Evolutionary conservation across 129 eudicot genomes (phyloP).

Genomic region (Erigeron canadensis): DNA sequence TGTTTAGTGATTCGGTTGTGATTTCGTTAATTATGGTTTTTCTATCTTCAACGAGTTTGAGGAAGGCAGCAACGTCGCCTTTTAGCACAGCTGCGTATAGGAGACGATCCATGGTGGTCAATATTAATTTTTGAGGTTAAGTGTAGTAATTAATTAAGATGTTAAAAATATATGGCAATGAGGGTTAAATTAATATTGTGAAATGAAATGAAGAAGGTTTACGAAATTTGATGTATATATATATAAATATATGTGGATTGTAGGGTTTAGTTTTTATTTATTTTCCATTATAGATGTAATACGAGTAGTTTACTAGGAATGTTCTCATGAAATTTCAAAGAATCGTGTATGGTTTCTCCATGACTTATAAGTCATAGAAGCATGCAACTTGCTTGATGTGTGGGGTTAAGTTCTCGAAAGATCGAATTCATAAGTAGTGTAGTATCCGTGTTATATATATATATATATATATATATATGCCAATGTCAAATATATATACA

Average conservation of each 20-base stretch:
- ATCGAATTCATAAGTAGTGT: too few relatives aligned
- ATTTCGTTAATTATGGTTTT: slow-evolving; percentile 29
- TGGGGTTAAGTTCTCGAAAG: too few relatives aligned
- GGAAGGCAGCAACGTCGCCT: slow-evolving; percentile 39
- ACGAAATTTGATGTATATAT: slow-evolving; percentile 1
- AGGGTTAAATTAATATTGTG: not conserved
- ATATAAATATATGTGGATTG: not conserved
- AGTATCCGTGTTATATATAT: too few relatives aligned
- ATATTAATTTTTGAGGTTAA: not conserved
- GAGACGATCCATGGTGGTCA: slow-evolving; percentile 40
- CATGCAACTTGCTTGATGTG: too few relatives aligned
- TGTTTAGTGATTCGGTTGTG: slow-evolving; percentile 31
- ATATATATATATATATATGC: too few relatives aligned
- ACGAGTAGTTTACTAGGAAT: slow-evolving; percentile 27
- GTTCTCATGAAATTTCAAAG: not conserved
- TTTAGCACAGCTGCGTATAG: slow-evolving; percentile 34
- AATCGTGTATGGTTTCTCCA: not conserved
- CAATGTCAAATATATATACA: too few relatives aligned
- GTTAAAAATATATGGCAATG: not conserved
- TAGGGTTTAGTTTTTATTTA: slow-evolving; percentile 6
- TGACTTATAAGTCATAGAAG: too few relatives aligned
- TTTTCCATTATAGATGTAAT: slow-evolving; percentile 18
- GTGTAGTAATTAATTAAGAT: not conserved
- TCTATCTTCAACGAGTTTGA: slow-evolving; percentile 31
- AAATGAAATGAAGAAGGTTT: slow-evolving; percentile 6